Conservation (phyloP, 257 asterid genomes). For the Gardenia jasminoides region DNA sequence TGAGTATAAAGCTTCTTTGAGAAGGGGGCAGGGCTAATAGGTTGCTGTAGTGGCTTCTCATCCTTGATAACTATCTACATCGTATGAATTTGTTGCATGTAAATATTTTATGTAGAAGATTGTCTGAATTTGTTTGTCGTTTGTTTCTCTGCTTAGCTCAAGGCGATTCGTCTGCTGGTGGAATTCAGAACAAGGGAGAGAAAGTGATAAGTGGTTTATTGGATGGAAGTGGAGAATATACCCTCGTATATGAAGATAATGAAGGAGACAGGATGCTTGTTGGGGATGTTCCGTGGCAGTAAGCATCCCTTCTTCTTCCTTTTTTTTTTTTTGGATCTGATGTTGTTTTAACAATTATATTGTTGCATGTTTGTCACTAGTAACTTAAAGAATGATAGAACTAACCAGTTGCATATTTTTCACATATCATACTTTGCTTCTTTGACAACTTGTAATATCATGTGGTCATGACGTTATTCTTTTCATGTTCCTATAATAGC, state of each 20-base stretch:
- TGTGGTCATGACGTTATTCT: background rate
- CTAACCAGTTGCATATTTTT: slow-evolving; percentile 2
- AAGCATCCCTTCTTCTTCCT: too few relatives aligned
- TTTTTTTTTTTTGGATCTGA: slow-evolving; percentile 30
- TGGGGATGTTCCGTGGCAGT: slow-evolving; percentile 99
- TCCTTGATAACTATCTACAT: background rate
- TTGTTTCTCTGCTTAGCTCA: slow-evolving; percentile 46
- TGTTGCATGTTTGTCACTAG: slow-evolving; percentile 17
- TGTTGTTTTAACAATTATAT: slow-evolving; percentile 26
- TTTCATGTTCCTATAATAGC: background rate
- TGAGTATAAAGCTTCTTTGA: background rate
- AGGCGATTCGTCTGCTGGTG: slow-evolving; percentile 42
- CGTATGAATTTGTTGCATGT: background rate
- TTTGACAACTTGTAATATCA: background rate
- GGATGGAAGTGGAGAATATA: slow-evolving; percentile 89
- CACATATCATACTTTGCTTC: background rate
- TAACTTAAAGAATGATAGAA: background rate
- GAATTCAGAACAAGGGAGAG: slow-evolving; percentile 37
- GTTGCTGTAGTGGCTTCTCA: background rate
- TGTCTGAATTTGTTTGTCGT: slow-evolving; percentile 1
- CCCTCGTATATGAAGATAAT: slow-evolving; percentile 93
- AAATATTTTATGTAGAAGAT: background rate
- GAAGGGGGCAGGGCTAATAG: background rate
- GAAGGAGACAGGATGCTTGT: slow-evolving; percentile 99
- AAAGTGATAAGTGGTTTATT: slow-evolving; percentile 54